Base-by-base conservation (phyloP, 2,329 filamentous ascomycete genomes). In the Chaetomium globosum region DNA sequence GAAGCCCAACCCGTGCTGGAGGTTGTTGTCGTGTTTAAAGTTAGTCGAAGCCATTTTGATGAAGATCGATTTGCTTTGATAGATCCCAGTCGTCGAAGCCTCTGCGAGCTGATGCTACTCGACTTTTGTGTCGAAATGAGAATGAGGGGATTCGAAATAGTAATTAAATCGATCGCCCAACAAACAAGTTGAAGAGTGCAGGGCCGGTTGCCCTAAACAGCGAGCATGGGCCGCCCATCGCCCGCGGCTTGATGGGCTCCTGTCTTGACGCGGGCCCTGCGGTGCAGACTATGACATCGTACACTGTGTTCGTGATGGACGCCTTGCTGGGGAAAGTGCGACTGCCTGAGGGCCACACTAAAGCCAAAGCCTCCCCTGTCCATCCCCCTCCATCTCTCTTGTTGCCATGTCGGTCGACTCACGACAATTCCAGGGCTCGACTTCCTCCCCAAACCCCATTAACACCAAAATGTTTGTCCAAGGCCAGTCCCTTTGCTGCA, bases 21-120 rank as follows among this genome's bases (percentile, higher is more conserved):
- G 74, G 56, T 78, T 65, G 63, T 81, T 80, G 62, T 73, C 71
- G 67, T 81, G 79, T 65, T 74, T 78, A n/a, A 69, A 65, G 61
- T 81, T 82, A 21, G 33, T 54, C 61, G 72, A 74, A 30, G 71
- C 73, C 61, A 77, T 74, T 74, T 76, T 80, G 52, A 19, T 33
- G 10, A 19, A 31, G 13, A 23, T 21, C 9, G n/a, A 9, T 12
- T 21, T 48, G 46, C n/a, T 23, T 48, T 48, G 46, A 23, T 48
- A 23, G 6, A 48, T 23, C 16, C n/a, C 46, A 10, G 46, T 23
- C 12, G 28, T 19, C n/a, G 30, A 31, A 9, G 49, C 39, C 39
- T 49, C 26, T 19, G 31, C 10, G 33, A 51, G 51, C n/a, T 10
- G 36, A 61, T 48, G 59, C 36, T 7, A 13, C n/a, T 51, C 28